phyloP scores from a whole-genome alignment of 768 basidiomycete species.

The Lactarius deliciosus region DNA sequence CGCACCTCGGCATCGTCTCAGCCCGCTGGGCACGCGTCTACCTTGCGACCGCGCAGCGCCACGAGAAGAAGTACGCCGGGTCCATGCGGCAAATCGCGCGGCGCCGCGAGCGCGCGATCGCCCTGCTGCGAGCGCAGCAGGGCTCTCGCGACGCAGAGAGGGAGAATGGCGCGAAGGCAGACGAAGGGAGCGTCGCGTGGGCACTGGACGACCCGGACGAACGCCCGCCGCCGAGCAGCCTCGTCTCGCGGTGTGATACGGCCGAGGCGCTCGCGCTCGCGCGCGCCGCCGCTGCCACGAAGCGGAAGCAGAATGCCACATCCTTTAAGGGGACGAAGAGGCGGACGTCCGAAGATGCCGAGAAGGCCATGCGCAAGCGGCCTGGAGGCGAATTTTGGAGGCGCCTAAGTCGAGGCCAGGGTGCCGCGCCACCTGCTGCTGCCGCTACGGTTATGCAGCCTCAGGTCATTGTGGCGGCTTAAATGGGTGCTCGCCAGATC shows the following conservation, averaged over 20 bases:
- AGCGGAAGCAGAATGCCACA: background rate
- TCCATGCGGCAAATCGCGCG: slow-evolving; percentile 60
- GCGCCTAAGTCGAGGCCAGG: background rate
- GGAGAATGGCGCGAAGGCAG: background rate
- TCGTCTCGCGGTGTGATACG: slow-evolving; percentile 84
- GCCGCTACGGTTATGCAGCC: background rate
- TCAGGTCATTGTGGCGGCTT: background rate
- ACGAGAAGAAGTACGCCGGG: slow-evolving; percentile 65
- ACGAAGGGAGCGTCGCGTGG: slow-evolving; percentile 71
- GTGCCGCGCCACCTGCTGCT: background rate
- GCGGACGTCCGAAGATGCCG: background rate
- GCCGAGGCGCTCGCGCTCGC: slow-evolving; percentile 70
- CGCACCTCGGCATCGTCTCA: slow-evolving; percentile 70
- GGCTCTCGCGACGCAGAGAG: background rate
- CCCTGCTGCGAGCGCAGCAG: slow-evolving; percentile 31
- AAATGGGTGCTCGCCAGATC: too few species aligned
- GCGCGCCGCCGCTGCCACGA: slow-evolving; percentile 39
- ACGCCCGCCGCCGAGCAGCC: slow-evolving; percentile 86
- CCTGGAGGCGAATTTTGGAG: background rate
- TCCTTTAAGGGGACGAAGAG: background rate
- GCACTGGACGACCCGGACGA: slow-evolving; percentile 71
- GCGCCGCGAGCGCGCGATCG: slow-evolving; percentile 59
- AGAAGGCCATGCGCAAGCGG: background rate
- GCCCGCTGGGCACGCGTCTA: slow-evolving; percentile 76
- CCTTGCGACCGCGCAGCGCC: slow-evolving; percentile 55